Evolutionary conservation across 306 rosid genomes (phyloP).

Genomic region (Vigna mungo): DNA sequence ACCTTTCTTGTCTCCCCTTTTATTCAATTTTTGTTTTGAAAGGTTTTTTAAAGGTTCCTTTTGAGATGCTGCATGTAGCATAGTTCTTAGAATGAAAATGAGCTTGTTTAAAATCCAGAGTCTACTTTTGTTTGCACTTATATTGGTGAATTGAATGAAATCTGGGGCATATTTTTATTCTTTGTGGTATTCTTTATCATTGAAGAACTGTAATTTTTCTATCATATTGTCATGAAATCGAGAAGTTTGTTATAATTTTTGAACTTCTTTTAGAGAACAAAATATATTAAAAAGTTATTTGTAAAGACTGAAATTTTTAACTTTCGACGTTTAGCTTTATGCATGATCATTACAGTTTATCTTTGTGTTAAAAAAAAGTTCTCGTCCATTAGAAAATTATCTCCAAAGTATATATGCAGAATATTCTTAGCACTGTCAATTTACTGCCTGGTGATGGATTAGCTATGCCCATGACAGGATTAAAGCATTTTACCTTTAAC

Average conservation of each 20-base stretch:
- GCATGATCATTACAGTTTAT: neutral
- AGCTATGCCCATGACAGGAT: slow-evolving; percentile 4
- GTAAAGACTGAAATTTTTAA: neutral
- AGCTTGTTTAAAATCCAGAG: slow-evolving; percentile 22
- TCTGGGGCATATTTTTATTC: neutral
- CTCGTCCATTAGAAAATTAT: neutral
- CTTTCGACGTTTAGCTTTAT: neutral
- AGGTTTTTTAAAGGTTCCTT: slow-evolving; percentile 23
- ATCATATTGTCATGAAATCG: slow-evolving; percentile 1
- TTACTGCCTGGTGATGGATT: neutral
- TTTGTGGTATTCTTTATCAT: slow-evolving; percentile 6
- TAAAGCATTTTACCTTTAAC: slow-evolving; percentile 18
- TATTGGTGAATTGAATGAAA: slow-evolving; percentile 13
- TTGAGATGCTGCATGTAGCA: slow-evolving; percentile 32
- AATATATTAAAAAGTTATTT: neutral
- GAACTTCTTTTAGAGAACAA: neutral
- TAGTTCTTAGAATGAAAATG: slow-evolving; percentile 3
- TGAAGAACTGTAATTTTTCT: neutral
- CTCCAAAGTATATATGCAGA: neutral
- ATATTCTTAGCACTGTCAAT: neutral
- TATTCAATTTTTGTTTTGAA: slow-evolving; percentile 26
- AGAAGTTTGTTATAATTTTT: neutral
- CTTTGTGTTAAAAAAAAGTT: neutral
- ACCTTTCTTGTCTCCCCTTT: slow-evolving; percentile 28
- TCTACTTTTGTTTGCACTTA: neutral